Conservation (phyloP, 805 yeast species). For the Candida nemodendra region DNA sequence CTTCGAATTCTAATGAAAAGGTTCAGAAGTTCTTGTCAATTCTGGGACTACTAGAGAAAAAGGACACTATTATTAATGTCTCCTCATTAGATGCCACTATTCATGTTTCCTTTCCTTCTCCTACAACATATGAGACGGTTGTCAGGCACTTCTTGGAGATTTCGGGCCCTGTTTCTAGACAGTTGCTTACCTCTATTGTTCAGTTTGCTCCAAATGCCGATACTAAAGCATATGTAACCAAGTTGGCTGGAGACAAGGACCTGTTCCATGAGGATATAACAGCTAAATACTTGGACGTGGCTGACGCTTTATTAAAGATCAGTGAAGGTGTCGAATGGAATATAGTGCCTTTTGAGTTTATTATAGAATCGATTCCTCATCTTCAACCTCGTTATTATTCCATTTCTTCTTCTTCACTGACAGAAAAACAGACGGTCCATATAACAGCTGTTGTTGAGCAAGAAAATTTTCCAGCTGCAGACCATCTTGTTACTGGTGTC, state of each 20-base stretch:
- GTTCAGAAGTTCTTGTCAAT: constrained; percentile 64
- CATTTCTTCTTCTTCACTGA: constrained; percentile 82
- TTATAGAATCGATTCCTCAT: constrained; percentile 77
- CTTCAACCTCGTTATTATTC: constrained; percentile 95
- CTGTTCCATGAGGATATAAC: constrained; percentile 66
- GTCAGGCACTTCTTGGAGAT: constrained; percentile 87
- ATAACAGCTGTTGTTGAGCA: constrained; percentile 93
- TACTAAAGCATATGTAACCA: constrained; percentile 46
- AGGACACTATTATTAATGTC: constrained; percentile 58
- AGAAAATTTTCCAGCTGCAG: constrained; percentile 33
- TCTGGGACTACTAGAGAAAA: constrained; percentile 55
- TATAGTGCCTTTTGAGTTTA: constrained; percentile 74
- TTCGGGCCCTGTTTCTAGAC: constrained; percentile 91
- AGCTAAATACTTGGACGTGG: constrained; percentile 60
- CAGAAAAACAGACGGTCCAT: constrained; percentile 72
- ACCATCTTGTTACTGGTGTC: constrained; percentile 70
- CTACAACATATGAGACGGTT: constrained; percentile 87
- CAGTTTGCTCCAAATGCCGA: constrained; percentile 77
- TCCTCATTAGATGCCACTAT: constrained; percentile 70
- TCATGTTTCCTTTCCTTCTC: constrained; percentile 55
- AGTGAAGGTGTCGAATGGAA: constrained; percentile 72
- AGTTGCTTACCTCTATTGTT: constrained; percentile 66
- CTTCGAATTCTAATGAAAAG: constrained; percentile 79
- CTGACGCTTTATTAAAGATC: constrained; percentile 65
- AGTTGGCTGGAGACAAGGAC: constrained; percentile 66